A percentile compares a stretch with the other conserved stretches of the same genome.
phyloP scores from a whole-genome alignment of 768 basidiomycete genomes.

The Zangia roseola region DNA sequence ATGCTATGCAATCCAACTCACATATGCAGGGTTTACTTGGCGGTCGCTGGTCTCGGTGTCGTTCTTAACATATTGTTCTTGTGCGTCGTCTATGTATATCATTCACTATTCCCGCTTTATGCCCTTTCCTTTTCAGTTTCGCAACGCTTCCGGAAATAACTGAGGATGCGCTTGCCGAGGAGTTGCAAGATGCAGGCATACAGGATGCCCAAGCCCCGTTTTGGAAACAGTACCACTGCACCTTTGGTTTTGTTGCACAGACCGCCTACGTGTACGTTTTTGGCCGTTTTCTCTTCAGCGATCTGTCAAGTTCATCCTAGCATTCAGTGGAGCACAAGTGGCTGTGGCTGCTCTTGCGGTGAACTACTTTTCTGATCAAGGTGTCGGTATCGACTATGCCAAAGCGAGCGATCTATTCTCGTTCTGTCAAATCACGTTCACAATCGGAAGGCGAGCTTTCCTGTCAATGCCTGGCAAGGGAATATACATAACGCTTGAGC shows the following conservation, averaged over 20 bases:
- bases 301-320: not conserved
- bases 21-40: slow-evolving; percentile 55
- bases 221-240: slow-evolving; percentile 65
- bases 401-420: slow-evolving; percentile 66
- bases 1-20: slow-evolving; percentile 1
- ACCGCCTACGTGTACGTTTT: slow-evolving; percentile 58
- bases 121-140: slow-evolving; percentile 45
- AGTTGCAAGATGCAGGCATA: slow-evolving; percentile 43
- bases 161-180: slow-evolving; percentile 57
- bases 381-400: slow-evolving; percentile 49
- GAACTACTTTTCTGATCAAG: slow-evolving; percentile 67
- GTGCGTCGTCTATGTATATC: slow-evolving; percentile 37
- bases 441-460: slow-evolving; percentile 49
- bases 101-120: not conserved
- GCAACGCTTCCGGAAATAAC: slow-evolving; percentile 69
- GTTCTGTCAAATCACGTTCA: slow-evolving; percentile 70
- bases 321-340: slow-evolving; percentile 58
- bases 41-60: slow-evolving; percentile 61
- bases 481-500: slow-evolving; percentile 11
- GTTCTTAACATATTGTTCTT: slow-evolving; percentile 63
- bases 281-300: not conserved
- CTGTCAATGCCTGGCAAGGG: not conserved
- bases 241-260: slow-evolving; percentile 74
- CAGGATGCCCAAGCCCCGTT: slow-evolving; percentile 52
- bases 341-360: slow-evolving; percentile 66